A percentile compares a stretch with the other conserved stretches of the same genome.
Evolutionary conservation across 2,329 filamentous ascomycete genomes (phyloP).

Genomic region (Stagonosporopsis cucurbitacearum): DNA sequence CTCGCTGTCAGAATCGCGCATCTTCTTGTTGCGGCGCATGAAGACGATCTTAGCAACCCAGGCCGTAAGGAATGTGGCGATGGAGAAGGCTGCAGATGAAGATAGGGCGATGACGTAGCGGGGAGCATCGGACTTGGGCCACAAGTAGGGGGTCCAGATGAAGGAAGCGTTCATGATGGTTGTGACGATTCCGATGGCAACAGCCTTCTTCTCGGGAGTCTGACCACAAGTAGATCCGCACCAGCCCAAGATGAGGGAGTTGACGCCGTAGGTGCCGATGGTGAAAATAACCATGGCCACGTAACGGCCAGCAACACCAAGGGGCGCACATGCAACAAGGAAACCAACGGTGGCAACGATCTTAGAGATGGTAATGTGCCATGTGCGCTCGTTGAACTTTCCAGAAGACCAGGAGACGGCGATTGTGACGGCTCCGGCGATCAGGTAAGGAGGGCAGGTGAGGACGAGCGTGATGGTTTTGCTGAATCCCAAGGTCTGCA

Average conservation of each 20-base stretch:
- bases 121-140: constrained; percentile 33
- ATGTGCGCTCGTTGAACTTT: constrained; percentile 50
- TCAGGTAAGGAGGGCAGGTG: constrained; percentile 44
- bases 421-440: constrained; percentile 38
- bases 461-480: constrained; percentile 60
- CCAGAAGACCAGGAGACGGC: constrained; percentile 45
- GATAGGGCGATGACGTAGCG: constrained; percentile 33
- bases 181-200: constrained; percentile 53
- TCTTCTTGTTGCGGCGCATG: constrained; percentile 17
- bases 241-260: constrained; percentile 49
- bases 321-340: constrained; percentile 67
- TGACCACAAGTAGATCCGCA: constrained; percentile 51
- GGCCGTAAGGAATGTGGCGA: constrained; percentile 20
- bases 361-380: constrained; percentile 50
- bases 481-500: constrained; percentile 58
- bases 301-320: constrained; percentile 67
- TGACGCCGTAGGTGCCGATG: constrained; percentile 35
- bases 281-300: constrained; percentile 67
- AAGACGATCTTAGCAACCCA: constrained; percentile 25
- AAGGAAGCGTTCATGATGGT: constrained; percentile 49
- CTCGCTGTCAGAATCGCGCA: constrained; percentile 15
- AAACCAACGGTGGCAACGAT: constrained; percentile 48
- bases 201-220: constrained; percentile 54
- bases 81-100: constrained; percentile 29
- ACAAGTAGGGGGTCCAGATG: constrained; percentile 53